Evolutionary conservation across 495 filamentous ascomycete species (phyloP).

Genomic region (Penicillium bovifimosum): DNA sequence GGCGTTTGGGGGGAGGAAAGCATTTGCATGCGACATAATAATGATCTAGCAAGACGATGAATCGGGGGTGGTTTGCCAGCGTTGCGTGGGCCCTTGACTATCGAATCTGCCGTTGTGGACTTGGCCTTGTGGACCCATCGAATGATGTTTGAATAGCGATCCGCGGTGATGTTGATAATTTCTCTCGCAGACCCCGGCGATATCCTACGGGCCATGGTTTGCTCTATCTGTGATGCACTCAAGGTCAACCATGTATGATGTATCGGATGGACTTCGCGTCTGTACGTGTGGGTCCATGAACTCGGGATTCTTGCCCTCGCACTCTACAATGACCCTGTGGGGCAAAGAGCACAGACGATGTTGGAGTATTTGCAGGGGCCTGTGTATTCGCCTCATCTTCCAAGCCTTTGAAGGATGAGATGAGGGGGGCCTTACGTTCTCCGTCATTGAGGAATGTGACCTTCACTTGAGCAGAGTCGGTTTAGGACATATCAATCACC

Average conservation of each 20-base stretch:
- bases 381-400: neutral
- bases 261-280: conserved; percentile 6
- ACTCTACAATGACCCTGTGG: conserved; percentile 4
- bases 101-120: neutral
- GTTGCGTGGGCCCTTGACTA: neutral
- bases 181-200: neutral
- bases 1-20: conserved; percentile 15
- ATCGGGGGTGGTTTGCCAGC: conserved; percentile 2
- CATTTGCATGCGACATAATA: conserved; percentile 15
- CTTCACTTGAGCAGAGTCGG: neutral
- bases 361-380: neutral
- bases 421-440: conserved; percentile 5
- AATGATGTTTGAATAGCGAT: neutral
- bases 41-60: conserved; percentile 4
- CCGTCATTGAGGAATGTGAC: conserved; percentile 8
- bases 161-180: neutral
- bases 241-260: neutral
- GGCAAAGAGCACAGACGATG: conserved; percentile 4
- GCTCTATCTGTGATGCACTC: conserved; percentile 8
- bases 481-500: neutral
- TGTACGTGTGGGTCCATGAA: conserved; percentile 4
- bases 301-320: conserved; percentile 9
- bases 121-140: neutral
- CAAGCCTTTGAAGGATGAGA: neutral
- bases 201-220: neutral